Evolutionary conservation across 2,329 filamentous ascomycete species (phyloP), one percentile per base, ranked within the genome.

Genomic region (Monascus ruber): DNA sequence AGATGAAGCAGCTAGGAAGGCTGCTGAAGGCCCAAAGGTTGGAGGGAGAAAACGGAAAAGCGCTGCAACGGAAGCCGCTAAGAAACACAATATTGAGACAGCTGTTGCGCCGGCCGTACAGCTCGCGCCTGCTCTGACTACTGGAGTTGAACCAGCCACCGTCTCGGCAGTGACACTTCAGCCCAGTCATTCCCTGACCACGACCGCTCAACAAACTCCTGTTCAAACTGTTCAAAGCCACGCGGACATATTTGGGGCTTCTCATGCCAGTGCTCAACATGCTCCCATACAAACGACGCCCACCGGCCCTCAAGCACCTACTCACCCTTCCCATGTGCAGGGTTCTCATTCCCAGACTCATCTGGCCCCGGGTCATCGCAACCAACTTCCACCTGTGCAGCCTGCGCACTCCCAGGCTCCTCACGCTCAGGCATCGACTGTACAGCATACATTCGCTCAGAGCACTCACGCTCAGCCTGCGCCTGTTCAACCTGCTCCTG

Each of bases 1-100:
- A 27, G 55, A 47, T 28, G 57, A 60, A 11, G 55, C 51, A 5
- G 46, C 41, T 11, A 52, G 43, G 26, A 56, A 55, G 44, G 42
- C 47, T 10, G 42, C 39, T n/a, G 56, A 56, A 24, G 39, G 42
- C 24, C 47, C 53, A 4, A 57, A 56, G 34, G 37, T 47, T 10
- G 38, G 31, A 5, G 49, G 48, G 17, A 54, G 56, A 24, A 57
- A 54, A 42, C 46, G 46, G 9, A 47, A 43, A 33, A 24, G 33
- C 27, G 26, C 38, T 26, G 31, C 42, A 6, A 37, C 11, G 25
- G 31, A 35, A 24, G 32, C 26, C 29, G 24, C 32, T 5, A 40
- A 38, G n/a, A 39, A 39, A 17, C n/a, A 34, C 28, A 36, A 34
- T 17, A 26, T 37, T 6, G 35, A 34, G 24, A 9, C 40, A n/a